Conservation (phyloP, 331 rosid species). For the Ulmus americana region DNA sequence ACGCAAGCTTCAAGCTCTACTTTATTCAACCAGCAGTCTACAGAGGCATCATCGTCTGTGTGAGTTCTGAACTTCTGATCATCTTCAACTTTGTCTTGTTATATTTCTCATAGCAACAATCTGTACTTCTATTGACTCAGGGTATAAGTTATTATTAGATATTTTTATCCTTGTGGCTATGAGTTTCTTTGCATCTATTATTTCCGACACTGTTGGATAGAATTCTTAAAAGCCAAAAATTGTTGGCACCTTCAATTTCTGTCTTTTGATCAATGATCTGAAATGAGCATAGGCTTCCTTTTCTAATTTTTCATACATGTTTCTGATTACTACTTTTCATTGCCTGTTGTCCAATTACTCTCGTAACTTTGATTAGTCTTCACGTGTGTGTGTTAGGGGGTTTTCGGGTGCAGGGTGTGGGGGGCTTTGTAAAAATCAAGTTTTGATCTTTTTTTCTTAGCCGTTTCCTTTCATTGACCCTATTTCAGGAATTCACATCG, state of each 20-base stretch:
- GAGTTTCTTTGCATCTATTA: slow-evolving; percentile 2
- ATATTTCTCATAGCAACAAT: slow-evolving; percentile 8
- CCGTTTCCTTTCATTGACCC: slow-evolving; percentile 17
- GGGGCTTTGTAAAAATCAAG: neutral
- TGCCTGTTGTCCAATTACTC: neutral
- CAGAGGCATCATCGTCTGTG: slow-evolving; percentile 73
- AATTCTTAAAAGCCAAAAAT: neutral
- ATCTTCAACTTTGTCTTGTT: slow-evolving; percentile 2
- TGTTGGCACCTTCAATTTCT: neutral
- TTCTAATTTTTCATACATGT: neutral
- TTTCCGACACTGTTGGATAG: neutral
- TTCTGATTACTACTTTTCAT: neutral
- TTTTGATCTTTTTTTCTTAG: neutral
- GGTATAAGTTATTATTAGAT: neutral
- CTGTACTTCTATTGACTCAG: slow-evolving; percentile 10
- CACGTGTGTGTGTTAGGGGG: no score
- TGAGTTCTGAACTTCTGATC: slow-evolving; percentile 38
- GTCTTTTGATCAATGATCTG: neutral
- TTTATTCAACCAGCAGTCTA: slow-evolving; percentile 56
- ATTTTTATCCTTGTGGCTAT: slow-evolving; percentile 1
- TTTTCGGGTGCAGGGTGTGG: no score
- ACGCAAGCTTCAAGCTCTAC: slow-evolving; percentile 53
- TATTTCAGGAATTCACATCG: slow-evolving; percentile 68
- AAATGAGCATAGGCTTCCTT: slow-evolving; percentile 4
- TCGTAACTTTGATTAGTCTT: slow-evolving; percentile 1